Evolutionary conservation across 768 basidiomycete genomes (phyloP).

Genomic region (Hygrophorus russula): DNA sequence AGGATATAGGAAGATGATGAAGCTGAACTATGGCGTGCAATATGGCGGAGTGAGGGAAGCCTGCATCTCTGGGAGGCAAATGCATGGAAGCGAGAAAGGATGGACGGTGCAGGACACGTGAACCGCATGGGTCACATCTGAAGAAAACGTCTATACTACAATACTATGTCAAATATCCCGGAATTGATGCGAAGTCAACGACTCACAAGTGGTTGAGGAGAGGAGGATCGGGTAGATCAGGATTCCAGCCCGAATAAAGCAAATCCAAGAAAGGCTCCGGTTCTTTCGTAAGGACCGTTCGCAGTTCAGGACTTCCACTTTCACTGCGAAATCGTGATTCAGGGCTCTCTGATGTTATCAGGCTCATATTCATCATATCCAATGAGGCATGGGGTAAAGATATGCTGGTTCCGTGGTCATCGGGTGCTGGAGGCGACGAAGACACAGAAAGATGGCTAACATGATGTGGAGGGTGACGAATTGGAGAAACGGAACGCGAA

Average conservation of each 20-base stretch:
- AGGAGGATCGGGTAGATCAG: constrained; percentile 70
- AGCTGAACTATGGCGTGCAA: constrained; percentile 77
- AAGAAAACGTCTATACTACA: constrained; percentile 80
- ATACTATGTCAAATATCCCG: background rate
- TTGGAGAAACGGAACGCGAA: constrained; percentile 29
- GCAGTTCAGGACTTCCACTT: constrained; percentile 42
- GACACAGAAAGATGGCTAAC: constrained; percentile 8
- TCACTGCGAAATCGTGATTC: constrained; percentile 29
- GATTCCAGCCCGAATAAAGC: constrained; percentile 73
- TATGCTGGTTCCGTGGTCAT: constrained; percentile 23
- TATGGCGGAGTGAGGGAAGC: constrained; percentile 83
- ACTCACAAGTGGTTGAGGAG: constrained; percentile 68
- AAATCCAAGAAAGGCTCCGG: constrained; percentile 53
- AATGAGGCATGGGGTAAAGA: constrained; percentile 35
- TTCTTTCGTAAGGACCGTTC: constrained; percentile 23
- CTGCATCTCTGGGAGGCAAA: constrained; percentile 67
- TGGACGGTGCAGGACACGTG: constrained; percentile 71
- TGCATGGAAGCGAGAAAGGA: constrained; percentile 74
- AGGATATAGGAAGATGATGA: constrained; percentile 3
- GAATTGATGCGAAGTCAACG: background rate
- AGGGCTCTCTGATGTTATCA: constrained; percentile 25
- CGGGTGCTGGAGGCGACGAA: constrained; percentile 8
- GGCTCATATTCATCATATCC: constrained; percentile 29
- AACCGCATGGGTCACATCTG: constrained; percentile 77
- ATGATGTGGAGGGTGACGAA: constrained; percentile 13